Evolutionary conservation across 768 basidiomycete genomes (phyloP).

Genomic region (Lentinula edodes): DNA sequence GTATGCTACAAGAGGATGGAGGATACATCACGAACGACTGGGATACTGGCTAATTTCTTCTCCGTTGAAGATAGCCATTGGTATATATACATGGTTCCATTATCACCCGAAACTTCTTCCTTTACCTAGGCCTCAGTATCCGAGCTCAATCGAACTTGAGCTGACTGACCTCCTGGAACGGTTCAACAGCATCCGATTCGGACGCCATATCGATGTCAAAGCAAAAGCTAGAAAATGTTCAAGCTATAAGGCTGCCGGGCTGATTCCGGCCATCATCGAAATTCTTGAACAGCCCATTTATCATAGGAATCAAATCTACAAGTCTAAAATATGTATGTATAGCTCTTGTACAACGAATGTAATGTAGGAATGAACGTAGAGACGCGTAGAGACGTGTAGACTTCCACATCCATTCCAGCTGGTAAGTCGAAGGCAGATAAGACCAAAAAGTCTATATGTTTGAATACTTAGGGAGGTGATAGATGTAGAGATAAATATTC

Average conservation of each 20-base stretch:
- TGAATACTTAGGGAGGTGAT: background rate
- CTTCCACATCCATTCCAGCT: background rate
- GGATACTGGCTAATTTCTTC: conserved; percentile 42
- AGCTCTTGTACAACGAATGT: background rate
- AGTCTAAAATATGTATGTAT: background rate
- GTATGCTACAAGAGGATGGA: background rate
- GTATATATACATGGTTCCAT: conserved; percentile 78
- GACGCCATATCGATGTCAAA: conserved; percentile 9
- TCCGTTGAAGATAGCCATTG: conserved; percentile 75
- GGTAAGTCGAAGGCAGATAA: background rate
- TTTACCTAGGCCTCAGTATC: conserved; percentile 20
- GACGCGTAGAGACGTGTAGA: background rate
- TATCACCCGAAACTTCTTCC: conserved; percentile 67
- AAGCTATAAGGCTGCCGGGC: too few species aligned
- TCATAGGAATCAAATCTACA: background rate
- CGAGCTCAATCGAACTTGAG: background rate
- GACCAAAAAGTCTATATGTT: background rate
- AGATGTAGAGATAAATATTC: conserved; percentile 4
- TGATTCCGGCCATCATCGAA: too few species aligned
- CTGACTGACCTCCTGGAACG: conserved; percentile 16
- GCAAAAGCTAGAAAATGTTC: background rate
- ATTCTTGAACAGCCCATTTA: background rate
- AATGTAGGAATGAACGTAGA: background rate
- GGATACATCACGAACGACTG: conserved; percentile 39
- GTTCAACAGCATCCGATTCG: conserved; percentile 15